phyloP scores from a whole-genome alignment of 2,329 filamentous ascomycete genomes.

The Bertia moriformis region DNA sequence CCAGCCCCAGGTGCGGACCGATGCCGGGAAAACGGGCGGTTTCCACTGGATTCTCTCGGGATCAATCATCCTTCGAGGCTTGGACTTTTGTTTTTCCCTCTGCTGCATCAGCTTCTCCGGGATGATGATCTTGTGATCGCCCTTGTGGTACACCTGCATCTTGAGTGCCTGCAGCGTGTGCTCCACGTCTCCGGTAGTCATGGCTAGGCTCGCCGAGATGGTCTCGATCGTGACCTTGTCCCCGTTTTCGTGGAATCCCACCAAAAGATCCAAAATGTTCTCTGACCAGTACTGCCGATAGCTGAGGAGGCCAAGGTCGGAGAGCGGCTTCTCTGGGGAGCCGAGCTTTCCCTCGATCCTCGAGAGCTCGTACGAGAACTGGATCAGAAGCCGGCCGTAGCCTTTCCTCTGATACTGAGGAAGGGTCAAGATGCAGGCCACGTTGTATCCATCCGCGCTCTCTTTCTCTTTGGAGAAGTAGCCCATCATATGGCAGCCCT shows the following conservation, averaged over 20 bases:
- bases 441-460: slow-evolving; percentile 89
- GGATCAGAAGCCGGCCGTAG: slow-evolving; percentile 82
- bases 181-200: slow-evolving; percentile 96
- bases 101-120: slow-evolving; percentile 70
- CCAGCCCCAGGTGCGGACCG: slow-evolving; percentile 27
- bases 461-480: slow-evolving; percentile 99
- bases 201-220: slow-evolving; percentile 67
- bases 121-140: slow-evolving; percentile 73
- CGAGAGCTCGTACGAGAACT: slow-evolving; percentile 92
- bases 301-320: slow-evolving; percentile 79
- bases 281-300: slow-evolving; percentile 98
- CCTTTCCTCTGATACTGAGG: slow-evolving; percentile 94
- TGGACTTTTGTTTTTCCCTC: slow-evolving; percentile 66
- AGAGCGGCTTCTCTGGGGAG: slow-evolving; percentile 90
- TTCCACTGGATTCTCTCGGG: slow-evolving; percentile 79
- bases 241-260: slow-evolving; percentile 56
- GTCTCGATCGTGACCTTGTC: slow-evolving; percentile 64
- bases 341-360: slow-evolving; percentile 91
- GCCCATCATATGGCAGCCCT: slow-evolving; percentile 91
- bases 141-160: slow-evolving; percentile 90
- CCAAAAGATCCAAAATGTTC: slow-evolving; percentile 74
- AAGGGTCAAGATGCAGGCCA: slow-evolving; percentile 91
- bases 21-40: slow-evolving; percentile 83
- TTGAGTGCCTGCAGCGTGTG: slow-evolving; percentile 86
- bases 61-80: slow-evolving; percentile 65